These are phyloP conservation scores for Ogataea nonfermentans DNA, from an alignment of 805 yeast species.

Conservation along the genomic window DNA sequence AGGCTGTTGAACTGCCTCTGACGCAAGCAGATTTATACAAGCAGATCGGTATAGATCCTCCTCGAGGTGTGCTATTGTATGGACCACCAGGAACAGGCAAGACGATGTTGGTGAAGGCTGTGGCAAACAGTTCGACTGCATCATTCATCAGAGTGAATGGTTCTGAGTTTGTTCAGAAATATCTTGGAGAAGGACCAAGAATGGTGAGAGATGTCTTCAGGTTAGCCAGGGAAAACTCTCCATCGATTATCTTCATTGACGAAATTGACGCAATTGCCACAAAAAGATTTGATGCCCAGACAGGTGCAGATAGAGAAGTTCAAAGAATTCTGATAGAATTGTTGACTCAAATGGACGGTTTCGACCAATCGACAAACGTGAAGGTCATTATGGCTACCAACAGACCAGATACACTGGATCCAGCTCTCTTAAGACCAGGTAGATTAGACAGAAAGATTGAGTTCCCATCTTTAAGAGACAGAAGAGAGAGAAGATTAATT, in stretches of 20 bases:
- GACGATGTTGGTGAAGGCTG: constrained; percentile 98
- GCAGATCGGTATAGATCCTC: constrained; percentile 98
- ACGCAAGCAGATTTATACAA: constrained; percentile 94
- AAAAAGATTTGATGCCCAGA: constrained; percentile 98
- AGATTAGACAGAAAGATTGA: constrained; percentile 97
- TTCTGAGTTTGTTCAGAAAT: constrained; percentile 97
- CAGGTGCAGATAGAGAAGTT: constrained; percentile 99
- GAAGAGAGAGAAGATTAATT: constrained; percentile 96
- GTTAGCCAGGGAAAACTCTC: constrained; percentile 95
- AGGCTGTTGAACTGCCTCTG: constrained; percentile 95
- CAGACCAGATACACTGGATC: constrained; percentile 98
- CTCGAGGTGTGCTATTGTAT: constrained; percentile 93
- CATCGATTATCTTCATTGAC: constrained; percentile 95
- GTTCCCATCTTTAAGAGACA: constrained; percentile 92
- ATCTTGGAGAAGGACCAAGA: constrained; percentile 98
- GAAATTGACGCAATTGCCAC: constrained; percentile 99
- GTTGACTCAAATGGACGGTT: constrained; percentile 98
- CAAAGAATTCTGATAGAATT: constrained; percentile 95
- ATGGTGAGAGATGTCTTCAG: constrained; percentile 99
- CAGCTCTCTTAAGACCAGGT: constrained; percentile 97
- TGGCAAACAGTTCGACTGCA: constrained; percentile 94
- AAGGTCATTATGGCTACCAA: constrained; percentile 99
- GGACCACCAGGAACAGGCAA: constrained; percentile 99
- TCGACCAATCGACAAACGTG: constrained; percentile 91
- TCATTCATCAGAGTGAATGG: constrained; percentile 96